These are phyloP conservation scores for Meira miltonrushii DNA, from an alignment of 1,284 basidiomycete species.

Conservation along the genomic window DNA sequence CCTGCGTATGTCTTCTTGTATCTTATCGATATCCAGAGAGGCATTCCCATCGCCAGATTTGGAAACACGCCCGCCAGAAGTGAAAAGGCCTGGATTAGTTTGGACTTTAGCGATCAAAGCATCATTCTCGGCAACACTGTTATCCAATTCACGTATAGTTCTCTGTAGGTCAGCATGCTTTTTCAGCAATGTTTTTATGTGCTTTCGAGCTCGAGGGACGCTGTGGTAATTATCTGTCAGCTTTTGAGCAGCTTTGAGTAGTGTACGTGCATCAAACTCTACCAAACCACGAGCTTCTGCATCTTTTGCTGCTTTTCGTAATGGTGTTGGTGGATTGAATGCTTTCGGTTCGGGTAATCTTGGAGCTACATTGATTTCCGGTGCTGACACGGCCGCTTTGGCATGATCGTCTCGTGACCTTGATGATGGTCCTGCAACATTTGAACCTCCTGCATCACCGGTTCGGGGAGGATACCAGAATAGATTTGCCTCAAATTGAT, in stretches of 20 bases:
- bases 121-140: background rate
- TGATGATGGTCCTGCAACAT: background rate
- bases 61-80: constrained; percentile 1
- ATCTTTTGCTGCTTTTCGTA: constrained; percentile 9
- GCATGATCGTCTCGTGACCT: background rate
- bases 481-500: constrained; percentile 39
- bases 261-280: constrained; percentile 18
- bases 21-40: background rate
- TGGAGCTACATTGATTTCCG: background rate
- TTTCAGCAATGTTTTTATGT: constrained; percentile 45
- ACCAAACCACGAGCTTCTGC: constrained; percentile 3
- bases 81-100: background rate
- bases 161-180: constrained; percentile 25
- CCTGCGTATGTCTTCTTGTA: constrained; percentile 33
- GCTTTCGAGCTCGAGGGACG: constrained; percentile 41
- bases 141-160: background rate
- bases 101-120: background rate
- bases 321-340: constrained; percentile 18
- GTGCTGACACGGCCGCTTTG: background rate
- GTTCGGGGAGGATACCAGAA: constrained; percentile 37
- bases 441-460: background rate
- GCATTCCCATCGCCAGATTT: constrained; percentile 1
- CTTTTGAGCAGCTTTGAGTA: constrained; percentile 35
- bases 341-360: constrained; percentile 17
- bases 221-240: constrained; percentile 36